Base-by-base conservation (phyloP, 805 yeast species). In the Candida dajiaensis region DNA sequence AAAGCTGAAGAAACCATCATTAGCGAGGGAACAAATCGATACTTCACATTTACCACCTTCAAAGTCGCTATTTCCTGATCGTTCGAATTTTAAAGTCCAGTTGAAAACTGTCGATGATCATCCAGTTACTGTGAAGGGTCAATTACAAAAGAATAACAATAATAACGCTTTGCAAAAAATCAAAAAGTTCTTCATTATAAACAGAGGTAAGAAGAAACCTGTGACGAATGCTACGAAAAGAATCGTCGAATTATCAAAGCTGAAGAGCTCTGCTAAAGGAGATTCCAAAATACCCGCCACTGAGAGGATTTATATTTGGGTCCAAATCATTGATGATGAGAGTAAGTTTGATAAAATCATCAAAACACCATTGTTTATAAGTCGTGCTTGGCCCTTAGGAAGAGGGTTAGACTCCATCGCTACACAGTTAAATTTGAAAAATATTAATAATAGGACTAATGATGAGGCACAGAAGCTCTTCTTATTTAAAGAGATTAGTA, bases 371-470 rank as follows among this genome's bases (percentile, higher is more conserved):
- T 25, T 59, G 5, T 60, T 38, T 36, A 42, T 60, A 3, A 55
- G 58, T 1, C 45, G 63, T 10, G 46, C 39, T 1, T 59, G 63
- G 63, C 62, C 64, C 11, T 4, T 60, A 9, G 64, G 64, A 1
- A 45, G 64, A 38, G 62, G 52, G 0, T 44, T 60, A 36, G 64
- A 60, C 29, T 50, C 54, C 6, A 49, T 59, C 4, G 56, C 63
- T 1, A 13, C 36, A 2, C 39, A 42, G 23, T n/a, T 58, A 31
- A 46, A 48, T 15, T 18, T 60, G 40, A 57, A 52, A 35, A 60
- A 60, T 41, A 20, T 51, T 16, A 60, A 60, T 41, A 59, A 59
- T 40, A 48, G 47, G 42, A 58, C 62, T 0, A 53, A 38, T 3
- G 58, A 60, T n/a, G 44, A 44, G 13, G 6, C 49, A 1, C 51